phyloP scores from a whole-genome alignment of 345 rosid genomes.

The Lagerstroemia speciosa region DNA sequence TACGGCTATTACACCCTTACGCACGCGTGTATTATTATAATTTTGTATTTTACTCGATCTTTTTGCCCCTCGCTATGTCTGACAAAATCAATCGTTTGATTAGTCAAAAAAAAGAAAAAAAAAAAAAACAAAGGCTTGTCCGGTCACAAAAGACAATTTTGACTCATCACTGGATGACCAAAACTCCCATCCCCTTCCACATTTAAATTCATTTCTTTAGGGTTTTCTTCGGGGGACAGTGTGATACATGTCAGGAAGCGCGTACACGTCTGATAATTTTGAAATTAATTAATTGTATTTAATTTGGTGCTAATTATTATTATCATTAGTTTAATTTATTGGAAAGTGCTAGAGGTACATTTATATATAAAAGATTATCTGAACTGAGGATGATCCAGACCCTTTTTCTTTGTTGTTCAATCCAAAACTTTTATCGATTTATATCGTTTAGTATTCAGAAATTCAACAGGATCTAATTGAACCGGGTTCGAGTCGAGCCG shows the following conservation, averaged over 20 bases:
- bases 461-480: too few relatives aligned
- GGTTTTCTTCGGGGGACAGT: background rate
- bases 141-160: background rate
- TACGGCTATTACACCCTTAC: too few relatives aligned
- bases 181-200: background rate
- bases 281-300: background rate
- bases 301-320: background rate
- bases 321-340: background rate
- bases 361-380: too few relatives aligned
- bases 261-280: background rate
- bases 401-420: too few relatives aligned
- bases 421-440: too few relatives aligned
- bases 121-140: background rate
- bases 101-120: too few relatives aligned
- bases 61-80: background rate
- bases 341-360: background rate
- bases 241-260: background rate
- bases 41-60: background rate
- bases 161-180: background rate
- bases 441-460: too few relatives aligned
- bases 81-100: background rate
- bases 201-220: background rate
- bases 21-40: too few relatives aligned
- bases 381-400: conserved; percentile 17
- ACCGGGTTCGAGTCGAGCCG: too few relatives aligned